Evolutionary conservation across 352 stramenopile species (phyloP).

Genomic region (Pythium coloratum): DNA sequence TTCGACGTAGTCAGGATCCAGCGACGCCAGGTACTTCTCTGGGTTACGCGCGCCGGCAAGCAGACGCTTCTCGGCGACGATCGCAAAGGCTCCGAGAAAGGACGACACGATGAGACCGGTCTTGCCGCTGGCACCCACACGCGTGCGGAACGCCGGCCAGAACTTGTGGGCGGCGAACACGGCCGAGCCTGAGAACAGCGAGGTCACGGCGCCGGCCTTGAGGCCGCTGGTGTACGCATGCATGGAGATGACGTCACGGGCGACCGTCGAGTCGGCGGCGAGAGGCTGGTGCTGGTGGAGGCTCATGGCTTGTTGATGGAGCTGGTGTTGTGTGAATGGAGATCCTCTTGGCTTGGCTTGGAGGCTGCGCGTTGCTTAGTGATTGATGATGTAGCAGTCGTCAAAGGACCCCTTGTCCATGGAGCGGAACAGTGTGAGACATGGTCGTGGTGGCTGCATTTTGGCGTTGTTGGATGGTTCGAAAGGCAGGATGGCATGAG

Average conservation of each 20-base stretch:
- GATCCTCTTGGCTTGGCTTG: neutral
- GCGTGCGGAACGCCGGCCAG: constrained; percentile 67
- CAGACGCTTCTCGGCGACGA: constrained; percentile 65
- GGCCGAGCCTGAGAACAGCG: constrained; percentile 25
- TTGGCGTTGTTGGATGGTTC: neutral
- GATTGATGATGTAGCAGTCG: neutral
- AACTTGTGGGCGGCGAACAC: constrained; percentile 59
- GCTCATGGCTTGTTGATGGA: neutral
- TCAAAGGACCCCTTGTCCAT: too few relatives aligned
- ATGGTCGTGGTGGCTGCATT: constrained; percentile 1
- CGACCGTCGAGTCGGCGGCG: constrained; percentile 17
- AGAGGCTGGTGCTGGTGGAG: constrained; percentile 2
- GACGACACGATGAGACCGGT: constrained; percentile 65
- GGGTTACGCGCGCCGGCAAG: constrained; percentile 69
- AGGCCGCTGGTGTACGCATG: constrained; percentile 61
- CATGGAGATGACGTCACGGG: constrained; percentile 60
- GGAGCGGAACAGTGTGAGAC: neutral
- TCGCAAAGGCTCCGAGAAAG: constrained; percentile 61
- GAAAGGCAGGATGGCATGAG: neutral
- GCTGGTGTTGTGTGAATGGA: neutral
- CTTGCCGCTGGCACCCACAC: constrained; percentile 73
- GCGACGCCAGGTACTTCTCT: constrained; percentile 61
- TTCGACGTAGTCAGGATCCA: constrained; percentile 52
- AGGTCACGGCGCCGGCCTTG: constrained; percentile 42
- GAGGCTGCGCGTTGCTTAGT: neutral